Conservation (phyloP, 1,284 basidiomycete species). For the Testicularia cyperi region DNA sequence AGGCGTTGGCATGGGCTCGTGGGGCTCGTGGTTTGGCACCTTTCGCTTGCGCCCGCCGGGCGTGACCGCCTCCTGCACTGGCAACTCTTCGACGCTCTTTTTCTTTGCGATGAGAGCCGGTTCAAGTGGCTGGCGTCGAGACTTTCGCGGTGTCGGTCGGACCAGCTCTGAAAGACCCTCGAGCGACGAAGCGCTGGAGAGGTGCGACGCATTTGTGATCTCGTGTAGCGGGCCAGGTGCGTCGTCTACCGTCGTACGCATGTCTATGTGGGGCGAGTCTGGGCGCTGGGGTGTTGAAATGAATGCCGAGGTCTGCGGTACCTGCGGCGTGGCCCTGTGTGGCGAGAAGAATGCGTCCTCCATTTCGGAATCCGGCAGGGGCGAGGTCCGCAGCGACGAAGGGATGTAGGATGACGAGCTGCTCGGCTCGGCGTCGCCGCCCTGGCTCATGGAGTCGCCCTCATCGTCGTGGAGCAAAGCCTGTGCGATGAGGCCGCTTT, state of each 20-base stretch:
- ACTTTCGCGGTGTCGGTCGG: background rate
- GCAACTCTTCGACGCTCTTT: background rate
- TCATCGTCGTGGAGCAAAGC: background rate
- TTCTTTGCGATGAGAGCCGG: constrained; percentile 1
- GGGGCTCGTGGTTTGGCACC: constrained; percentile 6
- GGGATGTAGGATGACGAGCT: background rate
- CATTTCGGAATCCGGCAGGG: constrained; percentile 12
- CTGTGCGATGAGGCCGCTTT: constrained; percentile 24
- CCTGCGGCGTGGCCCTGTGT: constrained; percentile 12
- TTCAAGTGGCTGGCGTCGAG: background rate
- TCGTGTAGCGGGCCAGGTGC: too few relatives aligned
- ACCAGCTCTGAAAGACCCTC: too few relatives aligned
- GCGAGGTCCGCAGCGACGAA: background rate
- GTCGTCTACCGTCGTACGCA: background rate
- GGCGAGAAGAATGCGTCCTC: constrained; percentile 8
- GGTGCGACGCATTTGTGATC: too few relatives aligned
- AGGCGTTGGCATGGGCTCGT: constrained; percentile 12
- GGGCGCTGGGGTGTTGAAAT: too few relatives aligned
- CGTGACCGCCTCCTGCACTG: constrained; percentile 5
- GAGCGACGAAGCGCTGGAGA: too few relatives aligned
- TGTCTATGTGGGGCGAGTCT: background rate
- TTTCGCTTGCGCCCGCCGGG: constrained; percentile 32
- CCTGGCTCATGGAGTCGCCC: background rate
- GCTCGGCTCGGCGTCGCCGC: background rate
- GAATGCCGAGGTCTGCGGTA: too few relatives aligned